phyloP scores from a whole-genome alignment of 1,139 yeast species.

The Candida sp. region DNA sequence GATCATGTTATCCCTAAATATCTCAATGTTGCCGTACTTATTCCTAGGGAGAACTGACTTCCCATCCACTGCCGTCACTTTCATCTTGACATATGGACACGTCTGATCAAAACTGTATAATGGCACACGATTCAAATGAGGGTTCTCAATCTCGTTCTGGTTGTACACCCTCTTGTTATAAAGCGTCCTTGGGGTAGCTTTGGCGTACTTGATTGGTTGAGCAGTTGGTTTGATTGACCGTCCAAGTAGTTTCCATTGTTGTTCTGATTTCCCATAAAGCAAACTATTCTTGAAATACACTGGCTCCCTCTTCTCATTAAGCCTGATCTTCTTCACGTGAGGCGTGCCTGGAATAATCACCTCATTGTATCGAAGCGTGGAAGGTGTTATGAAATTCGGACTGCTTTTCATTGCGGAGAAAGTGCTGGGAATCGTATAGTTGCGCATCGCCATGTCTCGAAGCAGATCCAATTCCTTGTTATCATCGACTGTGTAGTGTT shows the following conservation, averaged over 20 bases:
- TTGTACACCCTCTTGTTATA: conserved; percentile 23
- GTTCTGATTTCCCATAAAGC: conserved; percentile 36
- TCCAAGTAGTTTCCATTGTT: conserved; percentile 45
- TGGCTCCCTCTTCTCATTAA: conserved; percentile 19
- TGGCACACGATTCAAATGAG: conserved; percentile 24
- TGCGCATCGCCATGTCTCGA: conserved; percentile 25
- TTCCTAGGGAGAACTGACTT: conserved; percentile 28
- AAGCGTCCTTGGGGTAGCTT: conserved; percentile 29
- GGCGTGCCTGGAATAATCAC: conserved; percentile 18
- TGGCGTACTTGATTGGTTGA: conserved; percentile 25
- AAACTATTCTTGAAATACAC: conserved; percentile 30
- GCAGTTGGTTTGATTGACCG: conserved; percentile 30
- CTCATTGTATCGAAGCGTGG: conserved; percentile 37
- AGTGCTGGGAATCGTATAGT: conserved; percentile 30
- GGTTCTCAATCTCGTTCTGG: conserved; percentile 21
- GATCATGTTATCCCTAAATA: conserved; percentile 34
- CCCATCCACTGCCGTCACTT: conserved; percentile 15
- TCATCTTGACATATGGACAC: conserved; percentile 26
- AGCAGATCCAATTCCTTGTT: conserved; percentile 27
- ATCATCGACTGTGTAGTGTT: conserved; percentile 5
- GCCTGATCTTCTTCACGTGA: conserved; percentile 20
- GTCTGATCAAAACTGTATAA: conserved; percentile 38
- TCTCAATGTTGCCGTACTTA: conserved; percentile 39
- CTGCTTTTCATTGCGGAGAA: conserved; percentile 33
- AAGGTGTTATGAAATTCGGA: conserved; percentile 32